Evolutionary conservation across 345 rosid genomes (phyloP).

Genomic region (Eucalyptus erythrocorys): DNA sequence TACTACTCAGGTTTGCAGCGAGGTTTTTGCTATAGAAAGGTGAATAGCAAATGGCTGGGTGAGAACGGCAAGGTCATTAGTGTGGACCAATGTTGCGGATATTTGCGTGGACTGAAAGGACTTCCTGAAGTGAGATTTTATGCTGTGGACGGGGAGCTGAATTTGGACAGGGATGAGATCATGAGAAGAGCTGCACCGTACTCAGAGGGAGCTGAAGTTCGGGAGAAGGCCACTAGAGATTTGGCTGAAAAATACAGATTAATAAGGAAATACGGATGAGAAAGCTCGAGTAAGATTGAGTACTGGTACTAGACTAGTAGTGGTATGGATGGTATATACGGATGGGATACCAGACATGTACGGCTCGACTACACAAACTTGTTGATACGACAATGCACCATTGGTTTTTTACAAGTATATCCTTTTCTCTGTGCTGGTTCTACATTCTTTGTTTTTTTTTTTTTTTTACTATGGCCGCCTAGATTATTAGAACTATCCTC

Average conservation of each 20-base stretch:
- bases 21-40: not conserved
- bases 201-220: not conserved
- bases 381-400: not conserved
- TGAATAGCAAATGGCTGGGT: not conserved
- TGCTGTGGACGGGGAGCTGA: not conserved
- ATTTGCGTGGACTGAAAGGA: not conserved
- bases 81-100: not conserved
- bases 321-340: not conserved
- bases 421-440: not conserved
- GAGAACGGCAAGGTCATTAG: not conserved
- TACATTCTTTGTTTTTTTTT: not conserved
- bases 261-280: not conserved
- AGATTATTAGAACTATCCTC: not conserved
- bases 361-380: not conserved
- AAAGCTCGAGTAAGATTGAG: not conserved
- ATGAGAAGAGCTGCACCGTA: not conserved
- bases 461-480: not conserved
- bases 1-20: no score
- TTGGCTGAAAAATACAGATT: not conserved
- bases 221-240: not conserved
- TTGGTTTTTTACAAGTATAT: not conserved
- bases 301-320: not conserved
- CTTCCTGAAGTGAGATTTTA: not conserved
- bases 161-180: not conserved
- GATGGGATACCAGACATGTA: not conserved